Conservation (phyloP, 768 basidiomycete species). For the Mycena maculata region DNA sequence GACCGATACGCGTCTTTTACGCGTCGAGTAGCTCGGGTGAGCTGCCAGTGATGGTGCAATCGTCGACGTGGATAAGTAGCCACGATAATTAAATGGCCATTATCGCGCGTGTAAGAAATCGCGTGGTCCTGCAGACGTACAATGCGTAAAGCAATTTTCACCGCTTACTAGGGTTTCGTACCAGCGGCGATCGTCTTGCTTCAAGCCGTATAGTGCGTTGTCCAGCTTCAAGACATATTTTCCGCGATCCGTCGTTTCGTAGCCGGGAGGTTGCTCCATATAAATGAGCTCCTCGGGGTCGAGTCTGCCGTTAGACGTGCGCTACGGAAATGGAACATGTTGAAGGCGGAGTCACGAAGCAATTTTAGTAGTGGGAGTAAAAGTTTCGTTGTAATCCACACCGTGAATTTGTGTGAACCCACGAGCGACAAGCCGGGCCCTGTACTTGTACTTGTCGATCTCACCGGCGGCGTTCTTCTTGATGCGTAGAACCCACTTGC, state of each 20-base stretch:
- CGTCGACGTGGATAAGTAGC: constrained; percentile 30
- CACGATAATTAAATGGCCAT: constrained; percentile 11
- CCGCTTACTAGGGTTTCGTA: no score
- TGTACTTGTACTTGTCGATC: no score
- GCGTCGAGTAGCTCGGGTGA: neutral
- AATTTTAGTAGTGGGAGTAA: constrained; percentile 44
- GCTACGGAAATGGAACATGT: constrained; percentile 35
- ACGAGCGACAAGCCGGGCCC: constrained; percentile 3
- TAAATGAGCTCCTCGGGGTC: no score
- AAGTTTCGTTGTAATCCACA: constrained; percentile 53
- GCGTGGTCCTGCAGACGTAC: neutral
- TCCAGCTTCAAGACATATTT: no score
- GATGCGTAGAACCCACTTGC: no score
- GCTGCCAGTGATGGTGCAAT: constrained; percentile 31
- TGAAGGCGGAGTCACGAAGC: constrained; percentile 42
- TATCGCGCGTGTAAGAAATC: neutral
- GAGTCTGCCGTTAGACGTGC: no score
- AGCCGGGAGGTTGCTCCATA: no score
- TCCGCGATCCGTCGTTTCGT: no score
- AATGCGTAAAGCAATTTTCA: neutral
- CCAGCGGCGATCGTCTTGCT: no score
- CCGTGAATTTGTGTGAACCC: constrained; percentile 52
- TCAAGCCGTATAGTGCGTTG: no score
- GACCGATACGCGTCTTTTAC: constrained; percentile 11
- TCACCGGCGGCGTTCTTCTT: no score